A percentile compares a stretch with the other conserved stretches of the same genome.
phyloP scores from a whole-genome alignment of 768 basidiomycete genomes.

The Lentinula sp. region DNA sequence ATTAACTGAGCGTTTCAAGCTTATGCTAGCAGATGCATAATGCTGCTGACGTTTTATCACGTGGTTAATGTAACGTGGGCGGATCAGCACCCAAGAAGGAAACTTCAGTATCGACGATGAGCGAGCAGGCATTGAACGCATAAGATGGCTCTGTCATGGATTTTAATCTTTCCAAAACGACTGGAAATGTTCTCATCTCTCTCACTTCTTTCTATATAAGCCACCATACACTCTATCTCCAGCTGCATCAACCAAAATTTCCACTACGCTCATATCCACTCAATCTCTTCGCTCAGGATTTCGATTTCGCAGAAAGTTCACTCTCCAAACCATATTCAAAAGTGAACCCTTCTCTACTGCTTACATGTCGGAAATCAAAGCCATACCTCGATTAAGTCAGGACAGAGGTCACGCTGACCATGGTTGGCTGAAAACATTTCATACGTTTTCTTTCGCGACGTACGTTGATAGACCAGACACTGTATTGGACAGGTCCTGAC shows the following conservation, averaged over 20 bases:
- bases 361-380: constrained; percentile 3
- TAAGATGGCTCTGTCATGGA: neutral
- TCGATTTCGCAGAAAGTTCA: too few relatives aligned
- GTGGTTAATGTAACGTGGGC: neutral
- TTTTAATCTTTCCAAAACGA: neutral
- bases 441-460: constrained; percentile 75
- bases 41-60: neutral
- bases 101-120: neutral
- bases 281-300: too few relatives aligned
- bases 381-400: constrained; percentile 50
- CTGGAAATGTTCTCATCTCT: neutral
- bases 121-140: neutral
- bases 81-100: neutral
- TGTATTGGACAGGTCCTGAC: neutral
- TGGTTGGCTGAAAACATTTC: constrained; percentile 84
- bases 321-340: neutral
- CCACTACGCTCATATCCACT: too few relatives aligned
- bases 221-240: neutral
- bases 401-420: constrained; percentile 73
- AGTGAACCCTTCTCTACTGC: neutral
- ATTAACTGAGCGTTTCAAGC: too few relatives aligned
- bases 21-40: neutral
- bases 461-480: constrained; percentile 24
- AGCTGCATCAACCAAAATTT: neutral
- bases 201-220: neutral